These are phyloP conservation scores for Wickerhamiella occidentalis DNA, from an alignment of 805 yeast genomes.

Conservation along the genomic window DNA sequence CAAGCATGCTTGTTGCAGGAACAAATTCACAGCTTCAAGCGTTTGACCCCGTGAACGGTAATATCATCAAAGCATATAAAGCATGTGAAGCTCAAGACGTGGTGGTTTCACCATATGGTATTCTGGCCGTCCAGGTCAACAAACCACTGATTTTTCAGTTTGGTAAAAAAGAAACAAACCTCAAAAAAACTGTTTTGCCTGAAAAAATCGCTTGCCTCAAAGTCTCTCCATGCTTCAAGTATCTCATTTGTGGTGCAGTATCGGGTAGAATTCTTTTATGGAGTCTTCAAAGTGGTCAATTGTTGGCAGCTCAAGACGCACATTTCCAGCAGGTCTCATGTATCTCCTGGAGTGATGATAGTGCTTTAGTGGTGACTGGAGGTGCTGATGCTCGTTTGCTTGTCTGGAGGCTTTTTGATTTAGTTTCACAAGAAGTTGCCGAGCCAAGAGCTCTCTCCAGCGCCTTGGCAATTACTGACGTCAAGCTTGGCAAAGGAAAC, in stretches of 20 bases:
- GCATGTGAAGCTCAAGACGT: slow-evolving; percentile 23
- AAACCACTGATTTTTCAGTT: slow-evolving; percentile 70
- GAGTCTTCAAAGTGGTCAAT: slow-evolving; percentile 69
- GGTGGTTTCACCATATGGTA: slow-evolving; percentile 38
- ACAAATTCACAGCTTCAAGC: slow-evolving; percentile 13
- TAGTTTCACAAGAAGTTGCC: slow-evolving; percentile 29
- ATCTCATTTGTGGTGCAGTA: slow-evolving; percentile 56
- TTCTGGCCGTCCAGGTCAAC: slow-evolving; percentile 52
- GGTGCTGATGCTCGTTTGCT: slow-evolving; percentile 71
- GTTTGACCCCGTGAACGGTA: slow-evolving; percentile 27
- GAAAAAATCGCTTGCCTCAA: slow-evolving; percentile 56
- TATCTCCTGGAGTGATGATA: slow-evolving; percentile 49
- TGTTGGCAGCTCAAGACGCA: slow-evolving; percentile 60
- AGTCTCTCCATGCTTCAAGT: slow-evolving; percentile 31
- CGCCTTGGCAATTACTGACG: slow-evolving; percentile 38
- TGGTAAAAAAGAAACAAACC: slow-evolving; percentile 50
- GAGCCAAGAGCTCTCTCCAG: slow-evolving; percentile 24
- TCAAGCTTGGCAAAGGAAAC: slow-evolving; percentile 40
- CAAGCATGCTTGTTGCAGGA: slow-evolving; percentile 7
- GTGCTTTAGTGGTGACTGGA: slow-evolving; percentile 56
- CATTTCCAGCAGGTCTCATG: slow-evolving; percentile 70
- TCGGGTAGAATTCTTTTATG: slow-evolving; percentile 74
- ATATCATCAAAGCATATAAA: slow-evolving; percentile 17
- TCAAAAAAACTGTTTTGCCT: slow-evolving; percentile 75
- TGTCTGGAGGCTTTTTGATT: slow-evolving; percentile 59